Conservation (phyloP, 2,329 filamentous ascomycete species). For the Lasiodiplodia theobromae region DNA sequence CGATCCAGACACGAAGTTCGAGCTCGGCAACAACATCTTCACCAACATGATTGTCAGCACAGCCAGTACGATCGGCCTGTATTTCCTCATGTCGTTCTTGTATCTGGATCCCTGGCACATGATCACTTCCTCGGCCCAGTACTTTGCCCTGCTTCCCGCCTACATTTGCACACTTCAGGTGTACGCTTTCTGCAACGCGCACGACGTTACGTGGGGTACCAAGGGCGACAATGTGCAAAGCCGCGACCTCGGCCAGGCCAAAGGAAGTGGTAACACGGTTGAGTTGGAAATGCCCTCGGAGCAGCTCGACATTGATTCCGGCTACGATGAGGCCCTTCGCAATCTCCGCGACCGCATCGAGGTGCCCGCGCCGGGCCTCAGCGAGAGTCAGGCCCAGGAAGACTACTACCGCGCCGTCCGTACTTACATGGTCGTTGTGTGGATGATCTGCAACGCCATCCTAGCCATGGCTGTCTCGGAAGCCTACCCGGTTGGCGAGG, state of each 20-base stretch:
- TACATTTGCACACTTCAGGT: conserved; percentile 98
- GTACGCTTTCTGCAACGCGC: conserved; percentile 98
- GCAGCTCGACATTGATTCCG: conserved; percentile 96
- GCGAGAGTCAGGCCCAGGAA: conserved; percentile 87
- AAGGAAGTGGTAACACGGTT: conserved; percentile 76
- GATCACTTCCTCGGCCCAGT: conserved; percentile 89
- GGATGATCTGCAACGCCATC: conserved; percentile 91
- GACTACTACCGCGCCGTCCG: conserved; percentile 98
- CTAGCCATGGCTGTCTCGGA: conserved; percentile 94
- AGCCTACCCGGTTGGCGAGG: conserved; percentile 74
- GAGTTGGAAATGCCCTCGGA: conserved; percentile 98
- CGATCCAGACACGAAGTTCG: conserved; percentile 57
- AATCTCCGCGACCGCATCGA: conserved; percentile 94
- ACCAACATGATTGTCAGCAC: conserved; percentile 92
- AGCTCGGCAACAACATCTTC: conserved; percentile 85
- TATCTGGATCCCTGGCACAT: conserved; percentile 99
- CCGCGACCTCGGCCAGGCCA: conserved; percentile 88
- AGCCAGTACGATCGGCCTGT: conserved; percentile 88
- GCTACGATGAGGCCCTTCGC: conserved; percentile 94
- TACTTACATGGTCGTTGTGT: conserved; percentile 96
- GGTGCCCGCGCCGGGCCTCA: conserved; percentile 67
- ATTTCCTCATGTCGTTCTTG: conserved; percentile 94
- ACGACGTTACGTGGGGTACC: conserved; percentile 98
- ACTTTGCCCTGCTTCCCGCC: conserved; percentile 87
- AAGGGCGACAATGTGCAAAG: conserved; percentile 97